A percentile compares a stretch with the other conserved stretches of the same genome.
phyloP scores from a whole-genome alignment of 1,284 basidiomycete genomes.

The Ceratobasidium sp. region DNA sequence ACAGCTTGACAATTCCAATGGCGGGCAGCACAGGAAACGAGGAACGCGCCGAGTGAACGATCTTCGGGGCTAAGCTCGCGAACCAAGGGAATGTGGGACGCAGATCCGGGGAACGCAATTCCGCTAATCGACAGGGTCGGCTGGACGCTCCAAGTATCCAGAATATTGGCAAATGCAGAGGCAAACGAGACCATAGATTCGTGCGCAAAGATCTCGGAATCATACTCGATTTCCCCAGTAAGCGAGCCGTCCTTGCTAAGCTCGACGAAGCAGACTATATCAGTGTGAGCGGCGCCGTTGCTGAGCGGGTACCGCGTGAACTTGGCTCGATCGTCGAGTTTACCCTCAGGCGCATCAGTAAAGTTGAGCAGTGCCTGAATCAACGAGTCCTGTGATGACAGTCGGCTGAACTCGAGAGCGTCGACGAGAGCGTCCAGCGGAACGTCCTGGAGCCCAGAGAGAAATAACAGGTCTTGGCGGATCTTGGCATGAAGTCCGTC shows the following conservation, averaged over 20 bases:
- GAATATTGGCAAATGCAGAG: not conserved
- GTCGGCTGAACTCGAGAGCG: conserved; percentile 2
- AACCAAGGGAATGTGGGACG: not conserved
- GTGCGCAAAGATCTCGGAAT: conserved; percentile 8
- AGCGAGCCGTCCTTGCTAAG: conserved; percentile 13
- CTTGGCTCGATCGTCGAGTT: not conserved
- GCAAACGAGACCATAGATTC: not conserved
- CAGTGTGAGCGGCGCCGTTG: conserved; percentile 11
- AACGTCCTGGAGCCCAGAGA: not conserved
- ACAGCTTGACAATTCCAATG: conserved; percentile 15
- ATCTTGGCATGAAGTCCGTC: not conserved
- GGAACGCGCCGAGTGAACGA: not conserved
- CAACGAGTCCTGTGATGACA: not conserved
- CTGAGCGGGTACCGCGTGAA: not conserved
- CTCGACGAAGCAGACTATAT: conserved; percentile 11
- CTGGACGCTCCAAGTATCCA: not conserved
- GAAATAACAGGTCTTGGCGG: not conserved
- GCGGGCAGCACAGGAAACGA: not conserved
- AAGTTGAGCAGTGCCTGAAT: not conserved
- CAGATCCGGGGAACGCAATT: not conserved
- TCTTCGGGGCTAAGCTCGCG: not conserved
- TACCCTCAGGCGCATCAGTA: conserved; percentile 1
- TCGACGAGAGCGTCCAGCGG: not conserved
- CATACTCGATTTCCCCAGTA: conserved; percentile 1
- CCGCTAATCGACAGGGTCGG: not conserved